A percentile compares a stretch with the other conserved stretches of the same genome.
phyloP scores from a whole-genome alignment of 257 asterid genomes.

The Coffea eugenioides region DNA sequence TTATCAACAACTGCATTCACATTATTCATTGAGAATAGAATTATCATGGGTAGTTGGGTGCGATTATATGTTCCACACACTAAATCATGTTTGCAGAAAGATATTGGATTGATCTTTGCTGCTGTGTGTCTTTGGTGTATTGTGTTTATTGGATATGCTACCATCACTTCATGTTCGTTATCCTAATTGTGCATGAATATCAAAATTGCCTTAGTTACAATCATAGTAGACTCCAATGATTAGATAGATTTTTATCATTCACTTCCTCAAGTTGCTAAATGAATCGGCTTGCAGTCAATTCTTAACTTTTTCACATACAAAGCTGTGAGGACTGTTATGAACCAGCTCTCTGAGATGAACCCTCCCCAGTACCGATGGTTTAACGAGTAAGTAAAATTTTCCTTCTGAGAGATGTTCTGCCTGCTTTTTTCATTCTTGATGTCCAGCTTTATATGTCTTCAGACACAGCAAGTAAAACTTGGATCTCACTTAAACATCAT shows the following conservation, averaged over 20 bases:
- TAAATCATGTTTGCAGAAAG: background rate
- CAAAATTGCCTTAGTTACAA: background rate
- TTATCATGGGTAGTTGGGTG: background rate
- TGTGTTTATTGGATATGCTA: background rate
- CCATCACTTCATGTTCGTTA: background rate
- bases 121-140: background rate
- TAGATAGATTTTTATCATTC: background rate
- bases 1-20: background rate
- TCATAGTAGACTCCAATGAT: background rate
- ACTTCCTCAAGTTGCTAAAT: background rate
- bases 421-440: background rate
- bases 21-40: too few relatives aligned
- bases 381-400: conserved; percentile 54
- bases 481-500: background rate
- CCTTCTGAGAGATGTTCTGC: background rate
- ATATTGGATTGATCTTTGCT: background rate
- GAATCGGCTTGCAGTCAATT: conserved; percentile 52
- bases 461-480: background rate
- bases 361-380: conserved; percentile 88
- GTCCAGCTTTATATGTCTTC: background rate
- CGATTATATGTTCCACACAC: background rate
- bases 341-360: conserved; percentile 90
- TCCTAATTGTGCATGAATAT: background rate
- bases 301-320: conserved; percentile 83
- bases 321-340: conserved; percentile 86